Conservation (phyloP, 805 yeast genomes). For the Candida alai region DNA sequence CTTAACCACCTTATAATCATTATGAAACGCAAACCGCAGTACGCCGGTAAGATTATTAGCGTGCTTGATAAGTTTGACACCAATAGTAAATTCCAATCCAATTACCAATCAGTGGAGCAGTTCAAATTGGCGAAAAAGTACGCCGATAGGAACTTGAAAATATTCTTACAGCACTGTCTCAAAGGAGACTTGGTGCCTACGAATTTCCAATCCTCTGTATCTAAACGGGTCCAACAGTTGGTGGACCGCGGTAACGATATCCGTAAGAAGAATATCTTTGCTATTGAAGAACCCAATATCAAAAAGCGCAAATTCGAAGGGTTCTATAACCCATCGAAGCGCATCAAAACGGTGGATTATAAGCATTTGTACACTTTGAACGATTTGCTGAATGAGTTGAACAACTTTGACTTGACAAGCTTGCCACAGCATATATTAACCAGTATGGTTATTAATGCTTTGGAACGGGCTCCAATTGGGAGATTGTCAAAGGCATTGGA, state of each 20-base stretch:
- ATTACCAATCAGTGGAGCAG: conserved; percentile 39
- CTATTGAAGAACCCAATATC: conserved; percentile 26
- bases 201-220: conserved; percentile 24
- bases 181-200: conserved; percentile 34
- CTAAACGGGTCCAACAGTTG: conserved; percentile 26
- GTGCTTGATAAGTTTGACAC: conserved; percentile 60
- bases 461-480: conserved; percentile 49
- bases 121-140: conserved; percentile 59
- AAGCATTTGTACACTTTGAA: conserved; percentile 66
- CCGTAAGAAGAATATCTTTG: conserved; percentile 35
- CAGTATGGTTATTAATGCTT: conserved; percentile 63
- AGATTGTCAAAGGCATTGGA: conserved; percentile 62
- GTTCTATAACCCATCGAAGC: conserved; percentile 29
- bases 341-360: conserved; percentile 38
- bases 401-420: conserved; percentile 64
- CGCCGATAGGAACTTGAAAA: conserved; percentile 55
- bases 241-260: conserved; percentile 38
- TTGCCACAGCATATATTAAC: conserved; percentile 63
- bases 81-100: conserved; percentile 51
- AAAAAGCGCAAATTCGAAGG: conserved; percentile 41
- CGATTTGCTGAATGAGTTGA: conserved; percentile 54
- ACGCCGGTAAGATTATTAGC: conserved; percentile 52
- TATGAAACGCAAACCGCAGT: conserved; percentile 62
- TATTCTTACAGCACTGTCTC: conserved; percentile 36
- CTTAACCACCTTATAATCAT: conserved; percentile 61